A percentile compares a stretch with the other conserved stretches of the same genome.
These are phyloP conservation scores for Rhexocercosporidium sp. DNA, from an alignment of 2,329 filamentous ascomycete species.

Conservation along the genomic window DNA sequence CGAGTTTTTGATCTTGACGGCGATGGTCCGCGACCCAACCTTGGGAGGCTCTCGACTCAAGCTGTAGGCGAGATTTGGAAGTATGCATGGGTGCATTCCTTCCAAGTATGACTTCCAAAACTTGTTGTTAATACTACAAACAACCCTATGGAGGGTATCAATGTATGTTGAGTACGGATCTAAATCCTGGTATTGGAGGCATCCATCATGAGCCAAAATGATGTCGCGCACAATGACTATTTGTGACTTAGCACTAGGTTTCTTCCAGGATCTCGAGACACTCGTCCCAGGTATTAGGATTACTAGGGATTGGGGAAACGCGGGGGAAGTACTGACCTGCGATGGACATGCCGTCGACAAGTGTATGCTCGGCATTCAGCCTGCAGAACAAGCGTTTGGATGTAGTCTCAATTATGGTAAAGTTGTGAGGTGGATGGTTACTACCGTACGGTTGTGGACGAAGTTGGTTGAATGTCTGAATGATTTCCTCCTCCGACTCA, in stretches of 20 bases:
- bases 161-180: constrained; percentile 39
- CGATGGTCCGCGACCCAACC: constrained; percentile 18
- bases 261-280: too few species aligned
- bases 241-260: too few species aligned
- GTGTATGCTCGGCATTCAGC: constrained; percentile 46
- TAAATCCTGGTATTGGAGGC: constrained; percentile 20
- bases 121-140: constrained; percentile 28
- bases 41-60: constrained; percentile 8
- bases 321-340: constrained; percentile 27
- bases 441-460: not conserved
- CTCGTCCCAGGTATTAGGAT: too few species aligned
- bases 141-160: constrained; percentile 38
- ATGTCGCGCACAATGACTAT: constrained; percentile 50
- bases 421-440: constrained; percentile 48
- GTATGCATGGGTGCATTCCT: constrained; percentile 41
- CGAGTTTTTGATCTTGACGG: constrained; percentile 32
- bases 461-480: not conserved
- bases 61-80: constrained; percentile 43
- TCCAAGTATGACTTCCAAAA: constrained; percentile 40
- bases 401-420: constrained; percentile 50
- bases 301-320: too few species aligned
- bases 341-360: constrained; percentile 55
- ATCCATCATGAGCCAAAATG: constrained; percentile 44
- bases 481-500: not conserved
- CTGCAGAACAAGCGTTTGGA: constrained; percentile 48